A percentile compares a stretch with the other conserved stretches of the same genome.
phyloP scores from a whole-genome alignment of 306 rosid species.

The Amphicarpaea edgeworthii region DNA sequence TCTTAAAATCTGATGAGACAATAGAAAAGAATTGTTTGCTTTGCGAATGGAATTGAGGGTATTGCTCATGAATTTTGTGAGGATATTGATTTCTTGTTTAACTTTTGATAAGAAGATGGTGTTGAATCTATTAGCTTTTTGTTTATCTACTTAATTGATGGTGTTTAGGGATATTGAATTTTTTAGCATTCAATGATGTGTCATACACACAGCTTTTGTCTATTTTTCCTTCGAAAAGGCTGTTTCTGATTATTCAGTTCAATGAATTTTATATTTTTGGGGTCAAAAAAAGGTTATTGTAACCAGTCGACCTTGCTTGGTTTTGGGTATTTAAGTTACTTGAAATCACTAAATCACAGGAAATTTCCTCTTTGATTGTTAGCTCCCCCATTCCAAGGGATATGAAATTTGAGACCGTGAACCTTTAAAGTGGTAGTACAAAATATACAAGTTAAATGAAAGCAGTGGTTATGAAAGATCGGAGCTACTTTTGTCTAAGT shows the following conservation, averaged over 20 bases:
- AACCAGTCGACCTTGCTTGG: not conserved
- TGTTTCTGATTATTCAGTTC: not conserved
- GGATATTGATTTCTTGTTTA: constrained; percentile 26
- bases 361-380: not conserved
- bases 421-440: not conserved
- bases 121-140: constrained; percentile 2
- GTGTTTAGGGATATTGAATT: not conserved
- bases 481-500: constrained; percentile 1
- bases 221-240: constrained; percentile 7
- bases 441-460: constrained; percentile 5
- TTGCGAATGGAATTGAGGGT: not conserved
- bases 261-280: not conserved
- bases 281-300: not conserved
- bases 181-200: not conserved
- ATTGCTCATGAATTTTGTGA: not conserved
- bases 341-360: no score
- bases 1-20: not conserved
- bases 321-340: not conserved
- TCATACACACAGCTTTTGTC: not conserved
- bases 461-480: not conserved
- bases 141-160: not conserved
- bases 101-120: constrained; percentile 12
- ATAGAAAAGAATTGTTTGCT: not conserved
- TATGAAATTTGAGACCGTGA: not conserved
- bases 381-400: not conserved